Evolutionary conservation across 805 yeast genomes (phyloP).

Genomic region (Tetrapisispora arboricola): DNA sequence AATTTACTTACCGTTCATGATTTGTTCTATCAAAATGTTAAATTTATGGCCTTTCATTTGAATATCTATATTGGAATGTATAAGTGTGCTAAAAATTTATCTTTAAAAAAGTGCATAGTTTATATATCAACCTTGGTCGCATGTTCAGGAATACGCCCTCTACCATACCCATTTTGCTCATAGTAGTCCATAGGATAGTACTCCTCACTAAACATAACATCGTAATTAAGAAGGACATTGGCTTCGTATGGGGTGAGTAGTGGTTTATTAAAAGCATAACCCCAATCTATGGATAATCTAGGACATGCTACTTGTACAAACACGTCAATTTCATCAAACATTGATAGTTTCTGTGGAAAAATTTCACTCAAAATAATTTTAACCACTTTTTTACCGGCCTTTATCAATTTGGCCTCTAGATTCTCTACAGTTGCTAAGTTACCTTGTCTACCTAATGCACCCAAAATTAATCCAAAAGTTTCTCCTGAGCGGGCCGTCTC

Average conservation of each 20-base stretch:
- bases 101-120: background rate
- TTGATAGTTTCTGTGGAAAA: slow-evolving; percentile 82
- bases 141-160: slow-evolving; percentile 60
- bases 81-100: too few relatives aligned
- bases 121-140: slow-evolving; percentile 5
- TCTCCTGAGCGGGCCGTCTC: slow-evolving; percentile 45
- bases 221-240: slow-evolving; percentile 75
- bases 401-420: slow-evolving; percentile 44
- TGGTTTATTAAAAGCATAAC: slow-evolving; percentile 91
- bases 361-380: slow-evolving; percentile 84
- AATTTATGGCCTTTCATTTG: too few relatives aligned
- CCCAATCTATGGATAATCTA: slow-evolving; percentile 94
- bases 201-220: slow-evolving; percentile 48
- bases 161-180: slow-evolving; percentile 79
- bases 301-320: slow-evolving; percentile 98
- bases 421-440: slow-evolving; percentile 64
- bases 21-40: too few relatives aligned
- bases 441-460: slow-evolving; percentile 95
- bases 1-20: too few relatives aligned
- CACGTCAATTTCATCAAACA: slow-evolving; percentile 88
- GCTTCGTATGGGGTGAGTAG: slow-evolving; percentile 92
- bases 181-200: slow-evolving; percentile 96
- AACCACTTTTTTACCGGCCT: slow-evolving; percentile 56
- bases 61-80: too few relatives aligned
- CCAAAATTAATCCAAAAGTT: slow-evolving; percentile 75